Conservation (phyloP, 106 monocot species). For the Dioscorea alata region DNA sequence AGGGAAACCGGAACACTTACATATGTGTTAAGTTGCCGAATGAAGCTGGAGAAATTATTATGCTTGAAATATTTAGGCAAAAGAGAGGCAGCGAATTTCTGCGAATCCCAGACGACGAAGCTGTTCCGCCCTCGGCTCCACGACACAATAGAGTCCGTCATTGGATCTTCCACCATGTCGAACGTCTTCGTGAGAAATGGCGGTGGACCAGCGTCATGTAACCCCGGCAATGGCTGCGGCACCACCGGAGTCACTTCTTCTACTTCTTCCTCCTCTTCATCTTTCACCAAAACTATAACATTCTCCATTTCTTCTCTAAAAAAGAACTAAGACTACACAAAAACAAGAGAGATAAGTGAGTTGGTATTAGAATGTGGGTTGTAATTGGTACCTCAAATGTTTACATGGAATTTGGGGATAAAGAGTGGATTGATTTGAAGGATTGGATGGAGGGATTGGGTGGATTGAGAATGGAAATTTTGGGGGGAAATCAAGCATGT, state of each 20-base stretch:
- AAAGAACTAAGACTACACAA: too few relatives aligned
- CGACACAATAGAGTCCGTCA: slow-evolving; percentile 28
- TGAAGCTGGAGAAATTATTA: slow-evolving; percentile 63
- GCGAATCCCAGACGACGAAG: slow-evolving; percentile 45
- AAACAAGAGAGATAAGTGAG: too few relatives aligned
- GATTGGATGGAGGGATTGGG: too few relatives aligned
- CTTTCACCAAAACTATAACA: not conserved
- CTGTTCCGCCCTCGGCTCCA: slow-evolving; percentile 38
- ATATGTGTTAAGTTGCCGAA: slow-evolving; percentile 29
- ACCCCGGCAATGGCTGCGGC: slow-evolving; percentile 40
- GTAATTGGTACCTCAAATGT: too few relatives aligned
- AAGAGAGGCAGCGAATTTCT: slow-evolving; percentile 23
- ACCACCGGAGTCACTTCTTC: not conserved
- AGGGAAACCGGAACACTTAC: not conserved
- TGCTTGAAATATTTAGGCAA: slow-evolving; percentile 59
- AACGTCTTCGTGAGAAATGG: slow-evolving; percentile 50
- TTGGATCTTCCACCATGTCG: slow-evolving; percentile 37
- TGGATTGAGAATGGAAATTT: too few relatives aligned
- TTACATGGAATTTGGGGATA: too few relatives aligned
- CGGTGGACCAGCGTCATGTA: slow-evolving; percentile 42
- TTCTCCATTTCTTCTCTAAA: not conserved
- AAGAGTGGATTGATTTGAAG: too few relatives aligned
- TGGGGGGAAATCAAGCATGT: too few relatives aligned
- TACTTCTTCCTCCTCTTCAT: not conserved
- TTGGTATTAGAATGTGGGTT: too few relatives aligned